Evolutionary conservation across 2,329 filamentous ascomycete genomes (phyloP).

Genomic region (Calonectria pseudoturangicola): DNA sequence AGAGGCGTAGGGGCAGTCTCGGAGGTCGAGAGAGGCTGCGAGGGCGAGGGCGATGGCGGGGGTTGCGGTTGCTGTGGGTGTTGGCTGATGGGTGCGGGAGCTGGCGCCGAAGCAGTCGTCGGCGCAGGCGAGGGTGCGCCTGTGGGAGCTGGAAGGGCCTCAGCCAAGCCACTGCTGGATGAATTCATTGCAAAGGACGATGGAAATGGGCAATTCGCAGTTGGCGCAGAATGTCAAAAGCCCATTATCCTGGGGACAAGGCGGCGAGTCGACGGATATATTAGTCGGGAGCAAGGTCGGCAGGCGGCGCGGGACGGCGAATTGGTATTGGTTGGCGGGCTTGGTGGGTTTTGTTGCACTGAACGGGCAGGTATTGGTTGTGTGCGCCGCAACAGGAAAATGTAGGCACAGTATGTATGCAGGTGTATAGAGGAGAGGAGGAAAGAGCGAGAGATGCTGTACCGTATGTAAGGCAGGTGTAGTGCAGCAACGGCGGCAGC

Average conservation of each 20-base stretch:
- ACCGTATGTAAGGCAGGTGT: conserved; percentile 29
- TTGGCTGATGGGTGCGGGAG: conserved; percentile 48
- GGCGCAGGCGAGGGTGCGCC: conserved; percentile 49
- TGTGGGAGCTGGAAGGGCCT: conserved; percentile 50
- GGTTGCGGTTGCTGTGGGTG: conserved; percentile 51
- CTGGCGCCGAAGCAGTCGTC: conserved; percentile 40
- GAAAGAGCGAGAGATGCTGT: conserved; percentile 20
- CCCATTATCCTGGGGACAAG: conserved; percentile 50
- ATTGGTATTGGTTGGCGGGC: conserved; percentile 34
- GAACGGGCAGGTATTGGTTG: conserved; percentile 18
- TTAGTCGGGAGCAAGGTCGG: conserved; percentile 35
- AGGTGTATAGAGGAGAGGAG: conserved; percentile 25
- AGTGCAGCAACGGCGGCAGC: conserved; percentile 33
- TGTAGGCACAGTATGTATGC: conserved; percentile 29
- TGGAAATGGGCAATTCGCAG: conserved; percentile 37
- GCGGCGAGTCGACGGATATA: conserved; percentile 32
- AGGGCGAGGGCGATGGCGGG: conserved; percentile 52
- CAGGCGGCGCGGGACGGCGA: conserved; percentile 35
- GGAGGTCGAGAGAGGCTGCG: conserved; percentile 52
- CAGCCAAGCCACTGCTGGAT: conserved; percentile 60
- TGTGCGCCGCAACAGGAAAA: conserved; percentile 26
- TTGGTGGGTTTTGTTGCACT: conserved; percentile 26
- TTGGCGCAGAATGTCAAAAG: conserved; percentile 48
- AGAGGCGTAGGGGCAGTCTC: conserved; percentile 52
- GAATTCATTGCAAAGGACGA: conserved; percentile 60